These are phyloP conservation scores for Nemophila menziesii DNA, from an alignment of 257 asterid genomes.

Conservation along the genomic window DNA sequence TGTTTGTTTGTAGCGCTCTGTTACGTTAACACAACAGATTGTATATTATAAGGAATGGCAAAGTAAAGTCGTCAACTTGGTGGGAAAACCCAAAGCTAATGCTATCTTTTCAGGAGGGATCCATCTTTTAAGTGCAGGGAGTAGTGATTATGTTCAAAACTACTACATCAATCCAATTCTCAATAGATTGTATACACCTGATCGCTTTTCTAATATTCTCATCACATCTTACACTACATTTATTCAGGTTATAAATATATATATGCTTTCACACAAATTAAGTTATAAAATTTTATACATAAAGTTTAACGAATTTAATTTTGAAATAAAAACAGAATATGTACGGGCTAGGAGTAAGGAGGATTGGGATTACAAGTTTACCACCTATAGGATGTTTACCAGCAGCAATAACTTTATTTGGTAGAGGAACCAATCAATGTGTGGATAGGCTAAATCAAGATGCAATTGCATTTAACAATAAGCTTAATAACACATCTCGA, in stretches of 20 bases:
- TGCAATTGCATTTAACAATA: slow-evolving; percentile 51
- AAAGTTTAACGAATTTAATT: not conserved
- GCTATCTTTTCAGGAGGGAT: slow-evolving; percentile 52
- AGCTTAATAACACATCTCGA: slow-evolving; percentile 50
- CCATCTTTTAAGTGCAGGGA: slow-evolving; percentile 73
- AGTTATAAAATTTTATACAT: not conserved
- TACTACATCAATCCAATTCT: slow-evolving; percentile 57
- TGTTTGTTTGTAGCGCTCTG: slow-evolving; percentile 38
- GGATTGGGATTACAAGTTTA: slow-evolving; percentile 59
- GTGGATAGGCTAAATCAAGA: slow-evolving; percentile 53
- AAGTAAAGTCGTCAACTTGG: slow-evolving; percentile 42
- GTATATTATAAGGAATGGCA: slow-evolving; percentile 58
- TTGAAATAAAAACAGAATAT: slow-evolving; percentile 41
- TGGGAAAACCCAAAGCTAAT: slow-evolving; percentile 39
- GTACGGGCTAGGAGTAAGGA: slow-evolving; percentile 54
- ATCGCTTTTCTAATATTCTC: slow-evolving; percentile 53
- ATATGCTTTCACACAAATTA: not conserved
- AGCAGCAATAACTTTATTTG: slow-evolving; percentile 63
- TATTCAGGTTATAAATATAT: slow-evolving; percentile 27
- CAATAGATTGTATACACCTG: slow-evolving; percentile 31
- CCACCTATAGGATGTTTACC: slow-evolving; percentile 89
- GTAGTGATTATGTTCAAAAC: slow-evolving; percentile 74
- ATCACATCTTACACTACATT: slow-evolving; percentile 41
- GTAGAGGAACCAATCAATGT: slow-evolving; percentile 52
- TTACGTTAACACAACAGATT: slow-evolving; percentile 50